Base-by-base conservation (phyloP, 352 stramenopile species). In the Pythium chondricola region DNA sequence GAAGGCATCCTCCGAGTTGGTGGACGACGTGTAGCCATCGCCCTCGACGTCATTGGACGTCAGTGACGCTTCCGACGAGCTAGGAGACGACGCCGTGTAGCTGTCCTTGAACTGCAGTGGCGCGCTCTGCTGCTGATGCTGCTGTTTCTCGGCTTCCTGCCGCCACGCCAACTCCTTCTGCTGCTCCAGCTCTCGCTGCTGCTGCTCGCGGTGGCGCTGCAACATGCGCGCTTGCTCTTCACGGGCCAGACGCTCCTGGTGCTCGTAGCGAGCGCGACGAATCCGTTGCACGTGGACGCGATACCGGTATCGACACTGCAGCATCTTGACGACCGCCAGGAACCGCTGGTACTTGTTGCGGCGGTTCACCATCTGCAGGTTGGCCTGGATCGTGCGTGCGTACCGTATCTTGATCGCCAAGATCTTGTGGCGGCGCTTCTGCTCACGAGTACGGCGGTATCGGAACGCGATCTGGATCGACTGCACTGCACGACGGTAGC, bases 11-110 rank as follows among this genome's bases (percentile, higher is more conserved):
- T 86, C 74, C 33, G 74, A 87, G 43, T 82, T 75, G 11, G 68
- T 67, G 11, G 77, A 85, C 24, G 80, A 86, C 6, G 64, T 62
- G 46, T 79, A 66, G 14, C 74, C 48, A 22, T 48, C 40, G 21
- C 52, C 75, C 61, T 88, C 80, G 16, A 87, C 72, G 40, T 89
- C 80, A 44, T 92, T 83, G 8, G 75, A 88, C 1, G 69, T 75
- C 38, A 88, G 38, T 0, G 75, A 88, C 6, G 66, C 49, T 21
- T 78, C 65, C 2, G 67, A 78, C 13, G 79, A 90, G 20, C 66
- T 85, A 14, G 80, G 65, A 3, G 75, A 87, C 24, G 80, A 92
- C 4, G 73, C 77, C 0, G 76, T 88, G 21, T 83, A 74, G 56
- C 75, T 87, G 53, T 84, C 76, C 2, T 65, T 69, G 56, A 75